Evolutionary conservation across 2,329 filamentous ascomycete genomes (phyloP).

Genomic region (Pseudocercospora vitis): DNA sequence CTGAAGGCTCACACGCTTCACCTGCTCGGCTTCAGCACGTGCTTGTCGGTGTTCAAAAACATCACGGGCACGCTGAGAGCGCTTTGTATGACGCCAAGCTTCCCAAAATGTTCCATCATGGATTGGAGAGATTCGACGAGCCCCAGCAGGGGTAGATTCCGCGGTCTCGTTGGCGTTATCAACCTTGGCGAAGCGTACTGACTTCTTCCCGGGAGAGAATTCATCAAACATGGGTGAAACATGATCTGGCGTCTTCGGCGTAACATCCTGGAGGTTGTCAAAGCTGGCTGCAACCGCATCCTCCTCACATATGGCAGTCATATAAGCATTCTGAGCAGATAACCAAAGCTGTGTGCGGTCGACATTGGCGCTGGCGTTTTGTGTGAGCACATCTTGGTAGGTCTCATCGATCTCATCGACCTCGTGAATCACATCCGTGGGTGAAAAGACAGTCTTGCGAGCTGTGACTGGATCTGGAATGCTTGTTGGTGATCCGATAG

Average conservation of each 20-base stretch:
- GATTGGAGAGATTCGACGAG: conserved; percentile 37
- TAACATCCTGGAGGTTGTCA: conserved; percentile 31
- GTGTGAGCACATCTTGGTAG: conserved; percentile 72
- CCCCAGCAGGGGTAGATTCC: conserved; percentile 2
- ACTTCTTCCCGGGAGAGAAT: conserved; percentile 62
- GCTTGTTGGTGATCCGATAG: conserved; percentile 47
- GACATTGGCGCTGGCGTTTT: conserved; percentile 69
- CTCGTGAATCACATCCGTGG: conserved; percentile 40
- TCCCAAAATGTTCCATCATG: conserved; percentile 70
- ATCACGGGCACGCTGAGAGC: conserved; percentile 63
- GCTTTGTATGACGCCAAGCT: conserved; percentile 62
- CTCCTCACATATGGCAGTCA: conserved; percentile 37
- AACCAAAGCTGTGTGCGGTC: conserved; percentile 88
- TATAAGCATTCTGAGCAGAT: conserved; percentile 73
- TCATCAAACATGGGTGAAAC: conserved; percentile 24
- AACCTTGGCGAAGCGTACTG: conserved; percentile 62
- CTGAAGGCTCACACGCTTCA: conserved; percentile 72
- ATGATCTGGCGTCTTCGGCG: conserved; percentile 35
- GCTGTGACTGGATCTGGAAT: conserved; percentile 62
- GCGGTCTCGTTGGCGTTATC: conserved; percentile 23
- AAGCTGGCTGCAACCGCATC: conserved; percentile 35
- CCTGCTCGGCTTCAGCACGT: conserved; percentile 85
- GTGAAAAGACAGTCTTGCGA: conserved; percentile 51
- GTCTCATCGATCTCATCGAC: conserved; percentile 60
- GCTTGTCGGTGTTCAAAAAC: conserved; percentile 81